A percentile compares a stretch with the other conserved stretches of the same genome.
phyloP scores from a whole-genome alignment of 2,329 filamentous ascomycete species.

The Fusarium redolens region DNA sequence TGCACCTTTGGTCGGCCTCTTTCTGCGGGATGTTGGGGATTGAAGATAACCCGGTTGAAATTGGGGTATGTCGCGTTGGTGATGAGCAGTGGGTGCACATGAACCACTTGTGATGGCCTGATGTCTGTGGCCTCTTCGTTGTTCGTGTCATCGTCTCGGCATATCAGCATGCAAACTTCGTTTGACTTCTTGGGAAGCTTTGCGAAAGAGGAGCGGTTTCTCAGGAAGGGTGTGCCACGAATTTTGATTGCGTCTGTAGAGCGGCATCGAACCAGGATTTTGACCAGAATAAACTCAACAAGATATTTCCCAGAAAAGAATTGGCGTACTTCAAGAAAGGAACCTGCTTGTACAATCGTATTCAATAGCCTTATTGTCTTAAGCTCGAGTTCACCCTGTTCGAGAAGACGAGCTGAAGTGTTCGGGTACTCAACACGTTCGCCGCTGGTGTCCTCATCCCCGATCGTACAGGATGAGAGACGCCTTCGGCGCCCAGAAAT shows the following conservation, averaged over 20 bases:
- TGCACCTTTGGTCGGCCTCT: conserved; percentile 35
- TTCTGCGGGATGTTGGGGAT: conserved; percentile 12
- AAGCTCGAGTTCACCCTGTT: conserved; percentile 39
- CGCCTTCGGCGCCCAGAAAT: conserved; percentile 1
- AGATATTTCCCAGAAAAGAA: conserved; percentile 37
- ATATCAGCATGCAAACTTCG: conserved; percentile 55
- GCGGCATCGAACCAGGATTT: conserved; percentile 52
- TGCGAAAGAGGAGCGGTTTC: conserved; percentile 50
- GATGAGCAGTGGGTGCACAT: conserved; percentile 57
- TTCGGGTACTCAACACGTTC: conserved; percentile 24
- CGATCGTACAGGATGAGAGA: conserved; percentile 43
- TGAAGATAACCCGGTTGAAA: conserved; percentile 45
- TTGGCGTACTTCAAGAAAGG: conserved; percentile 46
- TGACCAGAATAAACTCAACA: conserved; percentile 56
- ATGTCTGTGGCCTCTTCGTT: conserved; percentile 56
- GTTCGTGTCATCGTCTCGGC: conserved; percentile 45
- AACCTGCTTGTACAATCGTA: conserved; percentile 34
- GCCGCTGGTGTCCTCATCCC: background rate
- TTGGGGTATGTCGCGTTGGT: conserved; percentile 67
- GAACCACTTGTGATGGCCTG: conserved; percentile 50
- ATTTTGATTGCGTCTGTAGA: conserved; percentile 42
- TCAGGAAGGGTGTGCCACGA: conserved; percentile 54
- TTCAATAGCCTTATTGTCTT: conserved; percentile 20
- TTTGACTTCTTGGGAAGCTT: conserved; percentile 55
- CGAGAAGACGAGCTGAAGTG: conserved; percentile 20